Evolutionary conservation across 306 rosid genomes (phyloP).

Genomic region (Vicia faba): DNA sequence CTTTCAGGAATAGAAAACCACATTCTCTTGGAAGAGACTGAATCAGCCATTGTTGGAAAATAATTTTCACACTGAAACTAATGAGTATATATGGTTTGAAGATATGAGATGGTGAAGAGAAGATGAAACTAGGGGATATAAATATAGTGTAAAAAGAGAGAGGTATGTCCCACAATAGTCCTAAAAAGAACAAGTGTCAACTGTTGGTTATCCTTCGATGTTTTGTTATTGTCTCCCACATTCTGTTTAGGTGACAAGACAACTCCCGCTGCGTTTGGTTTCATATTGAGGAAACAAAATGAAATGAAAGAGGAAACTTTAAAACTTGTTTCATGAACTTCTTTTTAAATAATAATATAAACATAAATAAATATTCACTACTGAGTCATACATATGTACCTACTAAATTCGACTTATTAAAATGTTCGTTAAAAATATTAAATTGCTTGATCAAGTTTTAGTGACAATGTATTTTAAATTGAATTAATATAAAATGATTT

Average conservation of each 20-base stretch:
- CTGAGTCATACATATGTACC: no score
- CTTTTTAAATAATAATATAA: no score
- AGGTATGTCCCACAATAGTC: slow-evolving; percentile 47
- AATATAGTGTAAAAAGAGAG: slow-evolving; percentile 45
- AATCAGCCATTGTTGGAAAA: slow-evolving; percentile 60
- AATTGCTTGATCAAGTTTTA: no score
- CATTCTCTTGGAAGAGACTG: slow-evolving; percentile 53
- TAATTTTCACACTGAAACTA: not conserved
- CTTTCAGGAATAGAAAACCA: slow-evolving; percentile 79
- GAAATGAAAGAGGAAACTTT: not conserved
- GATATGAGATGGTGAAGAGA: slow-evolving; percentile 43
- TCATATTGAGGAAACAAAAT: slow-evolving; percentile 2
- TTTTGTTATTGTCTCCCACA: slow-evolving; percentile 78
- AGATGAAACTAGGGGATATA: slow-evolving; percentile 46
- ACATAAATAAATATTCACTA: no score
- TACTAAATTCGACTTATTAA: no score
- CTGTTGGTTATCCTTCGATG: slow-evolving; percentile 61
- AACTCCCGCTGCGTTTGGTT: slow-evolving; percentile 39
- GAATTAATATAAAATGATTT: no score
- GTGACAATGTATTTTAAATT: no score
- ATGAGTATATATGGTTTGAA: not conserved
- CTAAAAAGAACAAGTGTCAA: slow-evolving; percentile 59
- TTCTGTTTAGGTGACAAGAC: slow-evolving; percentile 48
- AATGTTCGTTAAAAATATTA: no score
- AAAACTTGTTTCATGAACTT: no score